These are phyloP conservation scores for Chytriomyces sp. DNA, from an alignment of 192 early-diverging fungal species.

Conservation along the genomic window DNA sequence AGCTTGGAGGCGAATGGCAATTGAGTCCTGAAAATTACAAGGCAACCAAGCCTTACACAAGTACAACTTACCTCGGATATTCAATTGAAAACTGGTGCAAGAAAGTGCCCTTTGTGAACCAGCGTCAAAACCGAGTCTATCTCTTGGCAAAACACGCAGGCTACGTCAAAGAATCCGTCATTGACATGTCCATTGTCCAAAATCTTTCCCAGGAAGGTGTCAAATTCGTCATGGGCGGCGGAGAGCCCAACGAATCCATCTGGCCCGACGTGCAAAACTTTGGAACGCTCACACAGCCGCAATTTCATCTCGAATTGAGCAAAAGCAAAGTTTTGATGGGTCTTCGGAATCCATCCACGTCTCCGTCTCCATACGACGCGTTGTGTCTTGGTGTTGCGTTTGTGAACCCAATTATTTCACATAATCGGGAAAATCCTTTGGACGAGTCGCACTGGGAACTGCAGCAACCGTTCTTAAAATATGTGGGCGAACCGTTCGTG, in stretches of 20 bases:
- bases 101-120: background rate
- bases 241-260: background rate
- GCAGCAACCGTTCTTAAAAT: background rate
- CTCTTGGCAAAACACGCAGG: background rate
- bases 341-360: background rate
- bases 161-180: background rate
- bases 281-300: background rate
- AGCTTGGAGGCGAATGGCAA: background rate
- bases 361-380: background rate
- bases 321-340: background rate
- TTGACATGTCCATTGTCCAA: background rate
- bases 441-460: background rate
- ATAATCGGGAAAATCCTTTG: background rate
- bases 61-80: background rate
- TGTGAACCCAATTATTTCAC: background rate
- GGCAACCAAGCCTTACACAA: background rate
- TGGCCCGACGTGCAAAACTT: background rate
- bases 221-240: background rate
- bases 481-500: background rate
- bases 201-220: background rate
- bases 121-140: background rate
- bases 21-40: slow-evolving; percentile 5
- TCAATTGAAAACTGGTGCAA: background rate
- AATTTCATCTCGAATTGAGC: background rate
- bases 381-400: slow-evolving; percentile 2